Percentiles rank a stretch among this genome's conserved stretches.
These are phyloP conservation scores for Chaetomidium leptoderma DNA, from an alignment of 495 filamentous ascomycete genomes.

Conservation along the genomic window DNA sequence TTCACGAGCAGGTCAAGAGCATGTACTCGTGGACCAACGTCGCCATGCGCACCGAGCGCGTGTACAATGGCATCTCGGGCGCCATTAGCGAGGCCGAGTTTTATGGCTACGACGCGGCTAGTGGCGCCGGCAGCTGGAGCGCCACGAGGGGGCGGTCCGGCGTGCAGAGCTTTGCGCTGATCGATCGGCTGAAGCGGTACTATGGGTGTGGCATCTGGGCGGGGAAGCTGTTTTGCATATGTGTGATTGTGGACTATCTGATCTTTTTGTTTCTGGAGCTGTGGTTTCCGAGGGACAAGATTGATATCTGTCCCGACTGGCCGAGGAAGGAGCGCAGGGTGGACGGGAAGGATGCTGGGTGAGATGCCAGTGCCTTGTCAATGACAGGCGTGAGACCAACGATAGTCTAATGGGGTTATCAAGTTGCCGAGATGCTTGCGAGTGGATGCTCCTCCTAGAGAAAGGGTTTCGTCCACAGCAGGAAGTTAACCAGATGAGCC, in stretches of 20 bases:
- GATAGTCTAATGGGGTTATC: too few species aligned
- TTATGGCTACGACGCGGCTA: constrained; percentile 68
- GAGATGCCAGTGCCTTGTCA: too few species aligned
- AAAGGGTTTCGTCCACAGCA: too few species aligned
- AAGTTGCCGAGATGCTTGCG: too few species aligned
- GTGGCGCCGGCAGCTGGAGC: constrained; percentile 56
- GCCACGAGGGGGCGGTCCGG: constrained; percentile 71
- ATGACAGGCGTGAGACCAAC: too few species aligned
- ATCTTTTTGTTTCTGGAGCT: constrained; percentile 83
- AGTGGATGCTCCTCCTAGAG: too few species aligned
- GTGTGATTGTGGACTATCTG: constrained; percentile 88
- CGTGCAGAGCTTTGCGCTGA: constrained; percentile 79
- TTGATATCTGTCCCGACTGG: constrained; percentile 89
- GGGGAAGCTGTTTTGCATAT: constrained; percentile 92
- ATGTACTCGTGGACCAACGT: constrained; percentile 99
- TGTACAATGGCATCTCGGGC: constrained; percentile 87
- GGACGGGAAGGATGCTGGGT: constrained; percentile 5
- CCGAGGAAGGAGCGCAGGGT: constrained; percentile 59
- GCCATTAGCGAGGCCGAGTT: constrained; percentile 80
- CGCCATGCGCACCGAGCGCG: constrained; percentile 83
- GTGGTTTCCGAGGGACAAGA: constrained; percentile 74
- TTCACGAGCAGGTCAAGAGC: constrained; percentile 92
- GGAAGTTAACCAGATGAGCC: too few species aligned
- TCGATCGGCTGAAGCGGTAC: constrained; percentile 90
- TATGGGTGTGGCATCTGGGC: constrained; percentile 99